Conservation (phyloP, 2,329 filamentous ascomycete genomes). For the Exophiala lecanii-corni region DNA sequence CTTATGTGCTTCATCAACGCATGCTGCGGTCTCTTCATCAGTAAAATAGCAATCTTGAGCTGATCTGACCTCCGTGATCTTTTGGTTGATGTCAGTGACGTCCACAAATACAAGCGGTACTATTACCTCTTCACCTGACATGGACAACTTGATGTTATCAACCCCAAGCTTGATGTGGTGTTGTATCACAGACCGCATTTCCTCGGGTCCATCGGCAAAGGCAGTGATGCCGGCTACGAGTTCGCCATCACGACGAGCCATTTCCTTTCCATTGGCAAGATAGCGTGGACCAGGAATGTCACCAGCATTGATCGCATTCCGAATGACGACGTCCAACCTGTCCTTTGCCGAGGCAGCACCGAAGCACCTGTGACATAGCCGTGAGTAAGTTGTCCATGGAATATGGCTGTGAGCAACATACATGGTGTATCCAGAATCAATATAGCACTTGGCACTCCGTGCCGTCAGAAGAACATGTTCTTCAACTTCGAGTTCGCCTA, state of each 20-base stretch:
- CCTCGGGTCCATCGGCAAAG: constrained; percentile 39
- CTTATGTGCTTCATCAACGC: constrained; percentile 45
- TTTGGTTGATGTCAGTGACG: too few species aligned
- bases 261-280: constrained; percentile 48
- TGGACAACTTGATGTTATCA: constrained; percentile 44
- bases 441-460: constrained; percentile 40
- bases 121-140: constrained; percentile 37
- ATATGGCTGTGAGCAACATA: too few species aligned
- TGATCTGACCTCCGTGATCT: constrained; percentile 31
- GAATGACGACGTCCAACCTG: constrained; percentile 44
- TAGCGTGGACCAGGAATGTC: constrained; percentile 46
- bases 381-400: too few species aligned
- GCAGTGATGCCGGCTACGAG: constrained; percentile 41
- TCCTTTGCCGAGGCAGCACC: constrained; percentile 46
- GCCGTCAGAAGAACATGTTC: constrained; percentile 47
- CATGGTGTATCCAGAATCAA: constrained; percentile 51
- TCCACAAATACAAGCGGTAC: too few species aligned
- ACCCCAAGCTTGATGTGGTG: constrained; percentile 37
- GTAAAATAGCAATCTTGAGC: constrained; percentile 46
- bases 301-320: constrained; percentile 47
- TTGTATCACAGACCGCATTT: constrained; percentile 39
- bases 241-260: constrained; percentile 43
- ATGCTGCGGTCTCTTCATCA: constrained; percentile 44
- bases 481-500: constrained; percentile 43
- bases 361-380: constrained; percentile 33